A percentile compares a stretch with the other conserved stretches of the same genome.
phyloP scores from a whole-genome alignment of 176 grass and related monocot species.

The Oryza longistaminata region DNA sequence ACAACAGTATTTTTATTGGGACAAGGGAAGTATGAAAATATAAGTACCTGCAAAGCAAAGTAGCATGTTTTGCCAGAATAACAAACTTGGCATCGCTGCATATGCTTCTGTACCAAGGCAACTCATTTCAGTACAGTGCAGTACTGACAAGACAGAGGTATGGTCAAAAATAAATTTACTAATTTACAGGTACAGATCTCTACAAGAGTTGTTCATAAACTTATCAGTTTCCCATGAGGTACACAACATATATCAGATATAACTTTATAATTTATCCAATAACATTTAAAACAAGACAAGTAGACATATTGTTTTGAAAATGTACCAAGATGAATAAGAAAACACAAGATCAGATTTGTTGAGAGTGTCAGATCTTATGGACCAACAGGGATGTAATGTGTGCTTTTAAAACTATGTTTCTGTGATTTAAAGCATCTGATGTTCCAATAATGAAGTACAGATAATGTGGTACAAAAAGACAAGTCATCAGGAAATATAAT shows the following conservation, averaged over 20 bases:
- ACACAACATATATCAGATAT: not conserved
- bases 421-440: not conserved
- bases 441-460: not conserved
- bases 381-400: not conserved
- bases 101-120: conserved; percentile 72
- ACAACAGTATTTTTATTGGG: conserved; percentile 3
- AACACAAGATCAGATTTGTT: not conserved
- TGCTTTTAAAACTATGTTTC: conserved; percentile 5
- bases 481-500: conserved; percentile 5
- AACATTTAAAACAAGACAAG: not conserved
- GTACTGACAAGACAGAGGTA: conserved; percentile 14
- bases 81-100: conserved; percentile 81
- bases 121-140: conserved; percentile 38
- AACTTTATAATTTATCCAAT: not conserved
- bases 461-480: not conserved
- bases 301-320: not conserved
- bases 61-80: conserved; percentile 94
- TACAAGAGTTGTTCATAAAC: not conserved
- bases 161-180: not conserved
- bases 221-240: not conserved
- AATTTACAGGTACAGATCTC: not conserved
- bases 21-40: conserved; percentile 1
- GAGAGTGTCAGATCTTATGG: not conserved
- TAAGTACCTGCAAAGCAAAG: conserved; percentile 84
- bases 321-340: not conserved